phyloP scores from a whole-genome alignment of 768 basidiomycete genomes.

The Macrolepiota dolichaula region DNA sequence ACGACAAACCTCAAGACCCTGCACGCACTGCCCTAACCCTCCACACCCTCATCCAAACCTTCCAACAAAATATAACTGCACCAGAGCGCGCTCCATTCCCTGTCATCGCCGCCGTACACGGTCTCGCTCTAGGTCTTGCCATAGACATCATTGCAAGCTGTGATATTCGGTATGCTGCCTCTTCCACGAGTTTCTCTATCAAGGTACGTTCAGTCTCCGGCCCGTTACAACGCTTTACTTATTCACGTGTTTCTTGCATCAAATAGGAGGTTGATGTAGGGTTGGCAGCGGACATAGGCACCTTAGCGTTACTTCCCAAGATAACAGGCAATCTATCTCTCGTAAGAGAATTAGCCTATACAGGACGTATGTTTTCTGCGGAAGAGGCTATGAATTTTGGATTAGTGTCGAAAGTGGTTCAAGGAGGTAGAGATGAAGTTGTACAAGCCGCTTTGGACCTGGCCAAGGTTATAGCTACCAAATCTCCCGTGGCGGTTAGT shows the following conservation, averaged over 20 bases:
- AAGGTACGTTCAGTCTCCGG: constrained; percentile 52
- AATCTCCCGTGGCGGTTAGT: constrained; percentile 76
- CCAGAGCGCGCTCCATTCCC: constrained; percentile 72
- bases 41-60: constrained; percentile 45
- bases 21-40: constrained; percentile 50
- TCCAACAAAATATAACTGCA: constrained; percentile 70
- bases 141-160: constrained; percentile 74
- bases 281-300: constrained; percentile 85
- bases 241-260: neutral
- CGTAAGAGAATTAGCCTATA: constrained; percentile 73
- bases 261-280: constrained; percentile 82
- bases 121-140: constrained; percentile 70
- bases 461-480: constrained; percentile 62
- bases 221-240: constrained; percentile 25
- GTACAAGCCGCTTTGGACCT: constrained; percentile 61
- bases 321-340: constrained; percentile 72
- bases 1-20: constrained; percentile 34
- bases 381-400: constrained; percentile 67
- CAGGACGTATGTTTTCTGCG: constrained; percentile 66
- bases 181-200: constrained; percentile 62
- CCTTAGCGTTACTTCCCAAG: constrained; percentile 79
- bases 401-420: constrained; percentile 68
- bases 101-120: constrained; percentile 81
- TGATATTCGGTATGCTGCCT: constrained; percentile 75
- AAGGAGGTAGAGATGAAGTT: constrained; percentile 66